Evolutionary conservation across 768 basidiomycete species (phyloP), one percentile per base, ranked within the genome.

Genomic region (Gloeopeniophorella convolvens): DNA sequence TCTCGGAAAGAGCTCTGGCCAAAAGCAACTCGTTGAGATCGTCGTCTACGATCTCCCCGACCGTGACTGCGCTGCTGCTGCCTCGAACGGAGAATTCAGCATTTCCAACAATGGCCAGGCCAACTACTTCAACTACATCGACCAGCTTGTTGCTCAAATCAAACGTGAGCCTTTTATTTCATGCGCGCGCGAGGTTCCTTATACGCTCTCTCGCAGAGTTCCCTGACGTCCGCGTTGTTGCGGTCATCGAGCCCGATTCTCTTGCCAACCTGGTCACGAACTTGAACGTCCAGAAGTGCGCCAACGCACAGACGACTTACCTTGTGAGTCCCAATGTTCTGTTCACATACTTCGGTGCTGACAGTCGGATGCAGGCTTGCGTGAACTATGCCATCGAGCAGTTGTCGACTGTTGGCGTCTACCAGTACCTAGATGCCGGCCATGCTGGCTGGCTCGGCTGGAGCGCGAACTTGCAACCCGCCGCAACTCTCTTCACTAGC

Each of bases 201-300:
- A 23, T 34, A 20, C 4, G 32, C 34, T 4, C 39, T 8, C 42
- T 41, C 44, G 46, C 59, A 47, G 76, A 72, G 52, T 80, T 67
- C 70, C 80, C 80, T 40, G 71, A 76, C 58, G 79, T 81, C 56
- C 75, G 77, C 45, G 76, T 83, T 54, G 73, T 82, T 36, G 80
- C 81, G 42, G 78, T 81, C 62, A 73, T 81, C 46, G 81, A 83
- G 64, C 80, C 82, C 54, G 82, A 83, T 64, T 80, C 80, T 34
- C 67, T 84, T 39, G 81, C 80, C 51, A 83, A 83, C 69, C 60
- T 84, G 59, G 81, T 83, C 59, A 83, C 80, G 62, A 83, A 83
- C 73, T 58, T 81, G 63, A 79, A 64, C 64, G 76, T 80, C 30
- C 55, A 66, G 31, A 79, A 82, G 62, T 82, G 80, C 63, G 60